These are phyloP conservation scores for Echium plantagineum DNA, from an alignment of 257 asterid species.

Conservation along the genomic window DNA sequence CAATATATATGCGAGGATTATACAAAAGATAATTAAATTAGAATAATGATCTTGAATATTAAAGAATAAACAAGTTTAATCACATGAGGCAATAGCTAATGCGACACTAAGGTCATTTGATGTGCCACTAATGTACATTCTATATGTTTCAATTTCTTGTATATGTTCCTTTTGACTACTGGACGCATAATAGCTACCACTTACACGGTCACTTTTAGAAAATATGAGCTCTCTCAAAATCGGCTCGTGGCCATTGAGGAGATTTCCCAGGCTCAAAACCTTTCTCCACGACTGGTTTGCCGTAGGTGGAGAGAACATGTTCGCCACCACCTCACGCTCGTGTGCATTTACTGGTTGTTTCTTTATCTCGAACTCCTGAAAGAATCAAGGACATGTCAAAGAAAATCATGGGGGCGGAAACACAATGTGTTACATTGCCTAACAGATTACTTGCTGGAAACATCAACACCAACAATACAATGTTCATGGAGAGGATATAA, in stretches of 20 bases:
- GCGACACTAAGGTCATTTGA: slow-evolving; percentile 88
- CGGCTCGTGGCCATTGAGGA: slow-evolving; percentile 92
- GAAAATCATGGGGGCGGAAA: neutral
- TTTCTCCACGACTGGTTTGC: slow-evolving; percentile 95
- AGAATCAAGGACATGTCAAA: neutral
- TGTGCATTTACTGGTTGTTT: slow-evolving; percentile 41
- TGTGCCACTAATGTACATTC: slow-evolving; percentile 81
- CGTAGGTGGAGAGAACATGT: slow-evolving; percentile 75
- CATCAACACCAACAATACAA: neutral
- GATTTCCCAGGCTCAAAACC: slow-evolving; percentile 92
- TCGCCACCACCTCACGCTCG: slow-evolving; percentile 52
- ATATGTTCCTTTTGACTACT: slow-evolving; percentile 26
- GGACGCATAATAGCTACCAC: slow-evolving; percentile 55
- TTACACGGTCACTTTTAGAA: slow-evolving; percentile 48
- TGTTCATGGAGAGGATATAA: neutral
- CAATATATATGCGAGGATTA: too few relatives aligned
- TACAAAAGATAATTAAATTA: neutral
- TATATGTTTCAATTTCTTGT: slow-evolving; percentile 65
- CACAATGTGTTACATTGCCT: neutral
- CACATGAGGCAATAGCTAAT: slow-evolving; percentile 84
- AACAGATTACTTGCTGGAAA: neutral
- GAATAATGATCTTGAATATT: neutral
- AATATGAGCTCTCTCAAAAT: slow-evolving; percentile 70
- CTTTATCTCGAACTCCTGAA: slow-evolving; percentile 23
- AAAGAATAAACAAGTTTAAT: slow-evolving; percentile 19